Base-by-base conservation (phyloP, 768 basidiomycete species). In the Leucocoprinus sp. region DNA sequence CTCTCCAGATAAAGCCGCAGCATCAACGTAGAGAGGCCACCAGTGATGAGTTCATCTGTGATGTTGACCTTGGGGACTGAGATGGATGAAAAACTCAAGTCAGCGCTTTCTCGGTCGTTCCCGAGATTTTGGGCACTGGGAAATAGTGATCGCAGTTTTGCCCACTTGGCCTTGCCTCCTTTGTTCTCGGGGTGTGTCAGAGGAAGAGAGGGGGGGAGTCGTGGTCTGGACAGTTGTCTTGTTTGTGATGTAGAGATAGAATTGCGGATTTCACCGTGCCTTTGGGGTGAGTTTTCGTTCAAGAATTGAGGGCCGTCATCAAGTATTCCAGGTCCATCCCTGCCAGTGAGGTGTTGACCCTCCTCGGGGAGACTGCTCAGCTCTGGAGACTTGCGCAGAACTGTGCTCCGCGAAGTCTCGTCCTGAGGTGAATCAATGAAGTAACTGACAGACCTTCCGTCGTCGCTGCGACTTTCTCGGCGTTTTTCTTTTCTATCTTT, bases 1-100 rank as follows among this genome's bases (percentile, higher is more conserved):
- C 81, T 80, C 55, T 93, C 89, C 50, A 92, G 81, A 80, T 86
- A 88, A 53, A 93, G 70, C 22, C 80, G 74, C 28, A 90, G 62
- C 75, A 93, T 82, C 24, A 91, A 66, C 12, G 80, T 74, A 0
- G 86, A 84, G 5, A 93, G 74, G 14, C 87, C 84, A 4, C 88
- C 84, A 2, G 79, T 74, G 11, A 88, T 83, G 36, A 91, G 76
- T 54, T 91, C 89, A 52, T 91, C 86, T 4, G 76, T 84, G 42
- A 91, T 83, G 55, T 85, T 85, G 24, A 89, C 83, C 4, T 70
- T 61, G 2, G 68, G 60, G 1, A 82, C 70, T 5, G 42, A 45
- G 19, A 69, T 67, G 5, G 80, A 74, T 19, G 75, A 71, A 2
- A 67, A 66, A 26, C 7, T 23, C 1, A 4, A 63, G 58, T 22